These are phyloP conservation scores for Blastocystis sp. DNA, from an alignment of 352 stramenopile species.

Conservation along the genomic window DNA sequence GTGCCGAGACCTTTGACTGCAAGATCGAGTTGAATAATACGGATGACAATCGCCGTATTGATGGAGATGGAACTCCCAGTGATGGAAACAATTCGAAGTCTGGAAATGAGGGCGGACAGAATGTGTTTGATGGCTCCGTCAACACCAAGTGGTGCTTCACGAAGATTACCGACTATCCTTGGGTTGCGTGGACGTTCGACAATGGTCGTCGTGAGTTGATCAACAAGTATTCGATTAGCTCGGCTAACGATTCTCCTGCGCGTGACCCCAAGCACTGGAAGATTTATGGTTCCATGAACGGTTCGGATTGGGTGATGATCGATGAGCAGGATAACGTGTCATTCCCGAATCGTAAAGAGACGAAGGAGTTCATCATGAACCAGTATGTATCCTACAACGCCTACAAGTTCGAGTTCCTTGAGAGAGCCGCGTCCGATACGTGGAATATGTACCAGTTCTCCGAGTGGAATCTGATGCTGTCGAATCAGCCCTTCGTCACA, in stretches of 20 bases:
- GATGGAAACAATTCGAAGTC: not conserved
- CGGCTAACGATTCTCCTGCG: not conserved
- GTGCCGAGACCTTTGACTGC: not conserved
- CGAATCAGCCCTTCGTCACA: not conserved
- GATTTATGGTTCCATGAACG: slow-evolving; percentile 18
- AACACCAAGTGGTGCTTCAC: slow-evolving; percentile 37
- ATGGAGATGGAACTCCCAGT: not conserved
- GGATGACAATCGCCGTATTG: not conserved
- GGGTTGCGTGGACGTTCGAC: not conserved
- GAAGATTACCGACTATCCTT: not conserved
- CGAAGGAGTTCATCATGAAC: not conserved
- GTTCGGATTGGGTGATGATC: not conserved
- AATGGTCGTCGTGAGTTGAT: slow-evolving; percentile 15
- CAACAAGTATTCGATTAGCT: slow-evolving; percentile 27
- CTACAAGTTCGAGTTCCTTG: slow-evolving; percentile 26
- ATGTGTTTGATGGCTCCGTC: slow-evolving; percentile 6
- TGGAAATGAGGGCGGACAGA: not conserved
- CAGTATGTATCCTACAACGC: not conserved
- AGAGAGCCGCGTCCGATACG: not conserved
- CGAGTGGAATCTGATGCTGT: slow-evolving; percentile 42
- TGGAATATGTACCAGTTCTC: slow-evolving; percentile 1
- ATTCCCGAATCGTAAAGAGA: not conserved
- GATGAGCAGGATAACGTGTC: not conserved
- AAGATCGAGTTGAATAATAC: not conserved
- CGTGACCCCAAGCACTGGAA: slow-evolving; percentile 31